Conservation (phyloP, 306 rosid species). For the Prosopis cineraria region DNA sequence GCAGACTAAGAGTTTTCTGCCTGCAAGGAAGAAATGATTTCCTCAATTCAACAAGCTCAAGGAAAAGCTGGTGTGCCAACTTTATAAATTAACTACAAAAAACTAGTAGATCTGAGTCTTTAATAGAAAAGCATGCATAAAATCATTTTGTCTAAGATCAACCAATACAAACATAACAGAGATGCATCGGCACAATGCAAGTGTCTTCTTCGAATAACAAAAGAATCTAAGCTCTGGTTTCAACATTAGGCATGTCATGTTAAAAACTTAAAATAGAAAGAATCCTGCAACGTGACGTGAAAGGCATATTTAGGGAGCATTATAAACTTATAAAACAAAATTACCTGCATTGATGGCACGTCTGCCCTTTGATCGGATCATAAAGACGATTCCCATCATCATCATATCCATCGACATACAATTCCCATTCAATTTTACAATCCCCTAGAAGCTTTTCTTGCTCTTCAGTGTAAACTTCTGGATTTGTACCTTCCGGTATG, state of each 20-base stretch:
- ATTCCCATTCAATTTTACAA: slow-evolving; percentile 59
- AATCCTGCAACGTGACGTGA: background rate
- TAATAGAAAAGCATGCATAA: slow-evolving; percentile 16
- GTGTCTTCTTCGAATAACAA: slow-evolving; percentile 24
- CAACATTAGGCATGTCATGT: background rate
- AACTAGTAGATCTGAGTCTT: slow-evolving; percentile 6
- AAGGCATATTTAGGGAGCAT: background rate
- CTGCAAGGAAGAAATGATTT: slow-evolving; percentile 49
- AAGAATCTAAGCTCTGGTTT: slow-evolving; percentile 8
- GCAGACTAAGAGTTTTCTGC: slow-evolving; percentile 61
- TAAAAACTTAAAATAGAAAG: slow-evolving; percentile 13
- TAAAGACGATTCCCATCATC: slow-evolving; percentile 62
- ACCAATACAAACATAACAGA: background rate
- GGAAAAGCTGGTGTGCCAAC: slow-evolving; percentile 5
- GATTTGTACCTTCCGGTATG: slow-evolving; percentile 57
- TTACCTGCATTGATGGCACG: slow-evolving; percentile 91
- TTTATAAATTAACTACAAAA: slow-evolving; percentile 6
- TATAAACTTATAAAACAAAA: background rate
- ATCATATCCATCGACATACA: slow-evolving; percentile 71
- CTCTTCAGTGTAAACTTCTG: slow-evolving; percentile 76
- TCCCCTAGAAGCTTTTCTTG: slow-evolving; percentile 73
- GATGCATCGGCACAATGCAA: background rate
- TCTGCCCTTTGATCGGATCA: slow-evolving; percentile 61
- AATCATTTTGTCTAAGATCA: background rate
- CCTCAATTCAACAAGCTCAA: slow-evolving; percentile 21